Base-by-base conservation (phyloP, 495 filamentous ascomycete genomes). In the Xylaria longipes region DNA sequence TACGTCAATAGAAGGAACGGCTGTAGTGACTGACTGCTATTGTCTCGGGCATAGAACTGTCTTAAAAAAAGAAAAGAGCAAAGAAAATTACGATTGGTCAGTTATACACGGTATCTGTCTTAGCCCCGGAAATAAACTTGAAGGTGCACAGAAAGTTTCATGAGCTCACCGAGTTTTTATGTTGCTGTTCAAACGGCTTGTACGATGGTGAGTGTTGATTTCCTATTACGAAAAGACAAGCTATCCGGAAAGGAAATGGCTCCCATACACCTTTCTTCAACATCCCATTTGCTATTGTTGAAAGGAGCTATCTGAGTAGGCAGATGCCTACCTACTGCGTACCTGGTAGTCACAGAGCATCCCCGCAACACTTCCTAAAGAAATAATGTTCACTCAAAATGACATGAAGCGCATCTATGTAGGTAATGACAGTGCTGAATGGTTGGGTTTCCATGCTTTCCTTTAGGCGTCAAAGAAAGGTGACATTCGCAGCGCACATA, bases 81-180 rank as follows among this genome's bases (percentile, higher is more conserved):
- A 54, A 14, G n/a, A 33, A 37, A 22, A 54, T 54, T 25, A 52
- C 64, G 31, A n/a, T 66, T 66, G 43, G 60, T 22, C 7, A n/a
- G 41, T n/a, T 29, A 6, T 46, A 20, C 56, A 0, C 33, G 41
- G 25, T 54, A 35, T 67, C 65, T 67, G 48, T 67, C 65, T 67
- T 46, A n/a, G 20, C 33, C 46, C 11, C 17, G 9, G 45, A 33
- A 66, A 29, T 45, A 65, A 50, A 50, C 62, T 43, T 12, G 29
- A 65, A 27, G 20, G n/a, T 39, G 33, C 46, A 46, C 64, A 52
- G 48, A 50, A 22, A 11, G 63, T 50, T 35, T 41, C 29, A 37
- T 37, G 64, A 48, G n/a, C 64, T 41, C 46, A 20, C 14, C 14
- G 25, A 25, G 9, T 25, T 15, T 66, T 22, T 15, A 60, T 17